Evolutionary conservation across 2,329 filamentous ascomycete genomes (phyloP).

Genomic region (Claviceps spartinae): DNA sequence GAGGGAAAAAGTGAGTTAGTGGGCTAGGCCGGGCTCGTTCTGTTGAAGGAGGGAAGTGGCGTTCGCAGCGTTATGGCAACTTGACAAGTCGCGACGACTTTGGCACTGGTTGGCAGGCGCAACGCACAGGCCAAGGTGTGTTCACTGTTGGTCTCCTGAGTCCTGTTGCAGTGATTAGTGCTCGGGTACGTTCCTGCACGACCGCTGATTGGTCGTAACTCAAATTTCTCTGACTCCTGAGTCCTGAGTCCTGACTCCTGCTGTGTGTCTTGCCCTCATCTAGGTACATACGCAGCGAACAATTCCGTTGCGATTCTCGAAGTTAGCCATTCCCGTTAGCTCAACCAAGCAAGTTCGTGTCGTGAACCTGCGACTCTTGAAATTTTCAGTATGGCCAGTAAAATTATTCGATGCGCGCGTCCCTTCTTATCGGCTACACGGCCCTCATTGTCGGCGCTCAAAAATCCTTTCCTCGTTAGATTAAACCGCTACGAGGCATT

Average conservation of each 20-base stretch:
- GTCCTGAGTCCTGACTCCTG: not conserved
- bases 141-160: no score
- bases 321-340: not conserved
- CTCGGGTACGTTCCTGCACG: not conserved
- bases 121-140: not conserved
- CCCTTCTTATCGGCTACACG: not conserved
- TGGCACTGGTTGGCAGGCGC: not conserved
- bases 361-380: not conserved
- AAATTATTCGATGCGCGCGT: not conserved
- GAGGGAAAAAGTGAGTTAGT: not conserved
- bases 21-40: not conserved
- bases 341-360: not conserved
- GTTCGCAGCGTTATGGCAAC: not conserved
- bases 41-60: constrained; percentile 3
- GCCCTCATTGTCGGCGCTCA: not conserved
- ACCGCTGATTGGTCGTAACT: not conserved
- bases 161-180: not conserved
- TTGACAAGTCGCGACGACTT: not conserved
- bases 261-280: not conserved
- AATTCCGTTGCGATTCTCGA: not conserved
- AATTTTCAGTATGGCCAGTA: not conserved
- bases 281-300: not conserved
- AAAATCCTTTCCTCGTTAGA: constrained; percentile 6
- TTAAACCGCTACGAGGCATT: constrained; percentile 32
- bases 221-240: not conserved